These are phyloP conservation scores for Lipomyces oligophaga DNA, from an alignment of 805 yeast species.

Conservation along the genomic window DNA sequence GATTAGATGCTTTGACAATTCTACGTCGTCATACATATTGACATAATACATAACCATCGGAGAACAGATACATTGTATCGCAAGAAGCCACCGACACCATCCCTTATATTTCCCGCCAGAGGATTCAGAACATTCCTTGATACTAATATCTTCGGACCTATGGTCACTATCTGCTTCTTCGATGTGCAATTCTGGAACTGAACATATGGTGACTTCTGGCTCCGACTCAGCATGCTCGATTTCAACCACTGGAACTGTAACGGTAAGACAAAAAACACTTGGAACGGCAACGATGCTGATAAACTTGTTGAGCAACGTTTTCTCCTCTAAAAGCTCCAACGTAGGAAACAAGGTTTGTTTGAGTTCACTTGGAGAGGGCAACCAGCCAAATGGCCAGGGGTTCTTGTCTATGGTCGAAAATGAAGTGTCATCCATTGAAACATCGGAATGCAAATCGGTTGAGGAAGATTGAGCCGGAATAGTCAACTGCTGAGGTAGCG, in stretches of 20 bases:
- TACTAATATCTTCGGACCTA: neutral
- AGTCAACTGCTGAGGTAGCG: too few species aligned
- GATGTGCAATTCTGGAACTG: conserved; percentile 7
- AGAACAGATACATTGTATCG: conserved; percentile 38
- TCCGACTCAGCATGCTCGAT: conserved; percentile 10
- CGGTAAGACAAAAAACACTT: conserved; percentile 34
- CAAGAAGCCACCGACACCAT: conserved; percentile 32
- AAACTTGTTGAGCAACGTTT: conserved; percentile 31
- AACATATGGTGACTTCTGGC: too few species aligned
- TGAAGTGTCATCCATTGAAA: conserved; percentile 10
- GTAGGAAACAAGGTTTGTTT: conserved; percentile 35
- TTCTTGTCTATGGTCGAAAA: neutral
- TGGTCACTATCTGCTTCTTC: neutral
- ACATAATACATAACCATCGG: conserved; percentile 34
- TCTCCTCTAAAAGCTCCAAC: conserved; percentile 29
- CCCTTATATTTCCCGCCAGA: conserved; percentile 10
- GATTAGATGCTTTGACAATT: neutral
- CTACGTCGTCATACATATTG: conserved; percentile 10
- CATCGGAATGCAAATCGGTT: too few species aligned
- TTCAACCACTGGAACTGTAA: conserved; percentile 37
- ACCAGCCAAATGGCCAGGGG: neutral
- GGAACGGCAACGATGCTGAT: conserved; percentile 35
- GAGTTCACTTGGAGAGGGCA: neutral
- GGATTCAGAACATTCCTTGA: conserved; percentile 25
- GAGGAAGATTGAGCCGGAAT: too few species aligned